Percentiles rank a stretch among this genome's conserved stretches.
These are phyloP conservation scores for Scytalidium lignicola DNA, from an alignment of 2,329 filamentous ascomycete species.

Conservation along the genomic window DNA sequence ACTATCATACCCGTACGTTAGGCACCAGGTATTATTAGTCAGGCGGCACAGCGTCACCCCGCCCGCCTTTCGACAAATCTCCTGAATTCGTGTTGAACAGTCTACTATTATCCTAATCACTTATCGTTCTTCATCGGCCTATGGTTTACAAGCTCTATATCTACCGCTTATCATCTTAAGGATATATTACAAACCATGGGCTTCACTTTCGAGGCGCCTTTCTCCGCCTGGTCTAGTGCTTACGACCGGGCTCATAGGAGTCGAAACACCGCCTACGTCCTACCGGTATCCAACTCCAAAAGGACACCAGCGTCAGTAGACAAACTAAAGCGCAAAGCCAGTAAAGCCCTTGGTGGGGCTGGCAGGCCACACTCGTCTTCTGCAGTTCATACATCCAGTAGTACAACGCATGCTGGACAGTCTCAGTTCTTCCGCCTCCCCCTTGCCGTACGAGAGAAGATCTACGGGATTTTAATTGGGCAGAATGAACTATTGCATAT, in stretches of 20 bases:
- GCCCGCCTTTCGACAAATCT: too few species aligned
- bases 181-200: slow-evolving; percentile 1
- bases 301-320: neutral
- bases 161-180: too few species aligned
- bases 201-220: slow-evolving; percentile 1
- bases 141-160: too few species aligned
- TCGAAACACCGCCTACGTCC: neutral
- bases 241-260: slow-evolving; percentile 1
- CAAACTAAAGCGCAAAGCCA: slow-evolving; percentile 2
- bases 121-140: too few species aligned
- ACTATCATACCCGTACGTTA: too few species aligned
- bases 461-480: slow-evolving; percentile 4
- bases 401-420: slow-evolving; percentile 1
- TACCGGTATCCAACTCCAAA: slow-evolving; percentile 3
- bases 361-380: neutral
- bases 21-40: too few species aligned
- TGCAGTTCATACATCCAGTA: neutral
- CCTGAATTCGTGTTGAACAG: too few species aligned
- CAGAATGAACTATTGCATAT: slow-evolving; percentile 5
- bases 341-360: neutral
- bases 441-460: slow-evolving; percentile 3
- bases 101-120: too few species aligned
- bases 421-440: slow-evolving; percentile 7
- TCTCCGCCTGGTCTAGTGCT: neutral
- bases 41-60: too few species aligned